Evolutionary conservation across 1,139 yeast species (phyloP), one percentile per base, ranked within the genome.

Genomic region (Kodamaea ohmeri): DNA sequence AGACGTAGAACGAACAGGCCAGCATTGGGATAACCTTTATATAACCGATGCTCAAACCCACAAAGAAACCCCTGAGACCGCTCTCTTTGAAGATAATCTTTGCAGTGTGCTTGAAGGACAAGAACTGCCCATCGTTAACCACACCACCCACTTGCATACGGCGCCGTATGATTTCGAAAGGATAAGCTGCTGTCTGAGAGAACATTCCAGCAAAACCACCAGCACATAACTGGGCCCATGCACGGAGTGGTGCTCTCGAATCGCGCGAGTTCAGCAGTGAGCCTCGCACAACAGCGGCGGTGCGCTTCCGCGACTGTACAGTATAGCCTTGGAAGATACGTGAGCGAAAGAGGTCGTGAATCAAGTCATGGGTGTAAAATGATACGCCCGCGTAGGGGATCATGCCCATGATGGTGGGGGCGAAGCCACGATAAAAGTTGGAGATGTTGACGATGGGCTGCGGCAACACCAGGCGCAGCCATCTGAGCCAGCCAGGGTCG

Each of bases 301-400:
- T 21, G 16, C 36, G 31, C 20, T 25, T 17, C n/a, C 26, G 21
- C 14, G 45, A 46, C 35, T 60, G 56, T 14, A 87, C 84, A 0
- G 95, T 78, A 48, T 77, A 76, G 12, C 67, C 64, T 2, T 80
- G 67, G 9, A 88, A 58, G 13, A 52, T 45, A 16, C 70, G 67
- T 12, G 83, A 70, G 45, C 96, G 71, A 55, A 92, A 78, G 2
- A 90, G 57, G 61, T 92, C 99, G 60, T 90, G 97, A 44, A 90
- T 71, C 41, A 81, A 61, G 61, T 92, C 99, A 60, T 92, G 97
- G 3, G 96, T 86, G 64, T 90, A 86, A 55, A 92, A 92, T 1
- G 96, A 86, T 2, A 90, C 97, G 8, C 99, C 99, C 1, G 99
- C 98, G 57, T 92, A 92, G 1, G 98, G 98, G 14, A 92, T 72